Evolutionary conservation across 2,329 filamentous ascomycete genomes (phyloP).

Genomic region (Coleophoma eucalyptorum): DNA sequence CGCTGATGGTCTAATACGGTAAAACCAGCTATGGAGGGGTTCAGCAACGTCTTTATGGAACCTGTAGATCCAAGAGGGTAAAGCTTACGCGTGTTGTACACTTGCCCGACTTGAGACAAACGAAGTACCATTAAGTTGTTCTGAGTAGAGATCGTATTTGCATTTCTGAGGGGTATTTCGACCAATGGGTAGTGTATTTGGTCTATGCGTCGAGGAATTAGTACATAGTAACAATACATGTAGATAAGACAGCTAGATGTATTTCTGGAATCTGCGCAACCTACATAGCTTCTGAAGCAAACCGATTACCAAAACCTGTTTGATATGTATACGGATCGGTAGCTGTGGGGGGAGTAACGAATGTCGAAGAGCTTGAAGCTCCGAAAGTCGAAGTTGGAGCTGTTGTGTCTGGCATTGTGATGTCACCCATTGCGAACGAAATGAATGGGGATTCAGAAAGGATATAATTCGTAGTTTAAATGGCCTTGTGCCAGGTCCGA

Average conservation of each 20-base stretch:
- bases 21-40: conserved; percentile 28
- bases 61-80: too few species aligned
- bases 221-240: too few species aligned
- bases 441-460: too few species aligned
- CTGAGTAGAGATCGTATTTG: conserved; percentile 37
- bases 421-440: not conserved
- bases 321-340: conserved; percentile 51
- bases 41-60: not conserved
- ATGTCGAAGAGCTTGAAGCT: conserved; percentile 32
- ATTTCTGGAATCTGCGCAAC: not conserved
- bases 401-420: not conserved
- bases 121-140: conserved; percentile 36
- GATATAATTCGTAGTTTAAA: too few species aligned
- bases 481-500: too few species aligned
- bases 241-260: too few species aligned
- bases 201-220: conserved; percentile 7
- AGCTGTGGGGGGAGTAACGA: conserved; percentile 39
- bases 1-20: conserved; percentile 37
- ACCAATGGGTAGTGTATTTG: conserved; percentile 36
- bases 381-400: not conserved
- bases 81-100: conserved; percentile 26
- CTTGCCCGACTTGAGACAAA: conserved; percentile 33
- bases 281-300: conserved; percentile 31
- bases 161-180: conserved; percentile 36
- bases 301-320: conserved; percentile 49